A percentile compares a stretch with the other conserved stretches of the same genome.
Conservation (phyloP, 306 rosid species). For the Echinosophora koreensis region DNA sequence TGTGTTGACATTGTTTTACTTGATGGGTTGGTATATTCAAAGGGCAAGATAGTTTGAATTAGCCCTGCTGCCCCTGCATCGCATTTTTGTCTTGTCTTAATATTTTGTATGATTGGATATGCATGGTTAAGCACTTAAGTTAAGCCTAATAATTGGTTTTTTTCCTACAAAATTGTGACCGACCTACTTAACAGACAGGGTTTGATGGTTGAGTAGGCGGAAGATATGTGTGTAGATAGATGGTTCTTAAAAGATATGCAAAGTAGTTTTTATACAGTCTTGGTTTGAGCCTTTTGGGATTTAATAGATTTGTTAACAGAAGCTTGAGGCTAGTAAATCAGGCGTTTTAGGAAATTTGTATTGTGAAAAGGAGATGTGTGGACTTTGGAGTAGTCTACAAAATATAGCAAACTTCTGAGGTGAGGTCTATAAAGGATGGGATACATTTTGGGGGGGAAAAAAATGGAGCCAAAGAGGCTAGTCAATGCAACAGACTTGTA, state of each 20-base stretch:
- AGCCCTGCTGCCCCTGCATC: neutral
- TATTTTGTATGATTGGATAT: neutral
- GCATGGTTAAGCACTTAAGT: neutral
- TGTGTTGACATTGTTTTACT: constrained; percentile 1
- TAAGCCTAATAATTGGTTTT: neutral
- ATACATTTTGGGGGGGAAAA: neutral
- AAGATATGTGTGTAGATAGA: neutral
- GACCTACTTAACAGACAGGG: neutral
- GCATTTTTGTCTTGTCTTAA: neutral
- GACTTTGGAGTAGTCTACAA: neutral
- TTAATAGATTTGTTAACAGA: neutral
- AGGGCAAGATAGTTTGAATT: neutral
- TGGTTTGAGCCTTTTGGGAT: neutral
- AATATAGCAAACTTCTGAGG: neutral
- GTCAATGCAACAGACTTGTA: neutral
- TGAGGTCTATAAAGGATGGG: neutral
- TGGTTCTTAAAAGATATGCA: neutral
- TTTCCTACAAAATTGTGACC: too few species aligned
- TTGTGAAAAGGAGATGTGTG: neutral
- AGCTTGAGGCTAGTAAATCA: neutral
- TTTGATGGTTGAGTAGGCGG: neutral
- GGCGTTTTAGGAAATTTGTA: neutral
- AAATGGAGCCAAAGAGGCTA: neutral
- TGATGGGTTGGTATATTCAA: constrained; percentile 7
- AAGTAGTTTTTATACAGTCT: neutral